phyloP scores from a whole-genome alignment of 2,329 filamentous ascomycete genomes.

The Monosporascus sp. region DNA sequence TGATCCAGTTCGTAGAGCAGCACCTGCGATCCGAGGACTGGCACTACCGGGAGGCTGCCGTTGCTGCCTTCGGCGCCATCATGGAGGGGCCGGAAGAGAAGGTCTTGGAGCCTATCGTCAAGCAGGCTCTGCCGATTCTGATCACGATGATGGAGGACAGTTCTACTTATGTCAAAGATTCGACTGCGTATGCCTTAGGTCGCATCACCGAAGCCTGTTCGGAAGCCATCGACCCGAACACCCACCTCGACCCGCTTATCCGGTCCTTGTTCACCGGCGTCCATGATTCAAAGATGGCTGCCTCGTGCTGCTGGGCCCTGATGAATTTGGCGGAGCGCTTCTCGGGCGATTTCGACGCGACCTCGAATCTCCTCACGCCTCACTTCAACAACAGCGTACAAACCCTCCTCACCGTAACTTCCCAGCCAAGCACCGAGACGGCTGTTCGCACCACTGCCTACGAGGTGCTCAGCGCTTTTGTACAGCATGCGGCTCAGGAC shows the following conservation, averaged over 20 bases:
- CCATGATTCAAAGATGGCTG: slow-evolving; percentile 90
- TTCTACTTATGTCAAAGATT: slow-evolving; percentile 88
- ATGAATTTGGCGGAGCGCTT: slow-evolving; percentile 98
- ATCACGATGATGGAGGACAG: slow-evolving; percentile 89
- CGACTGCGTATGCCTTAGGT: slow-evolving; percentile 90
- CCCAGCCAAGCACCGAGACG: slow-evolving; percentile 75
- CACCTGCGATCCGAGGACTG: slow-evolving; percentile 89
- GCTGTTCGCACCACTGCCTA: slow-evolving; percentile 92
- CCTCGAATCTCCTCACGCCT: slow-evolving; percentile 76
- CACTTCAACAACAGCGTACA: slow-evolving; percentile 92
- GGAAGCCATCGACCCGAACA: slow-evolving; percentile 78
- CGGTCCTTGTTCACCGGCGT: slow-evolving; percentile 85
- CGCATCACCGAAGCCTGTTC: slow-evolving; percentile 93
- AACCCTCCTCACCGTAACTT: slow-evolving; percentile 80
- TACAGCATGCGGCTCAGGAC: slow-evolving; percentile 83
- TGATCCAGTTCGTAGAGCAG: slow-evolving; percentile 85
- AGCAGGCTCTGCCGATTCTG: slow-evolving; percentile 87
- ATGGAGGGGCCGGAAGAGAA: slow-evolving; percentile 97
- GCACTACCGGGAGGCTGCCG: slow-evolving; percentile 90
- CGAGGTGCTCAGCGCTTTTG: slow-evolving; percentile 92
- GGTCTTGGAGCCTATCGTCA: slow-evolving; percentile 87
- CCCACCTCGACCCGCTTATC: slow-evolving; percentile 81
- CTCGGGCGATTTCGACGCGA: slow-evolving; percentile 73
- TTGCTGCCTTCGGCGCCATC: slow-evolving; percentile 95
- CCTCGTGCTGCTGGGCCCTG: slow-evolving; percentile 97